These are phyloP conservation scores for Jaltomata sinuosa DNA, from an alignment of 257 asterid species.

Conservation along the genomic window DNA sequence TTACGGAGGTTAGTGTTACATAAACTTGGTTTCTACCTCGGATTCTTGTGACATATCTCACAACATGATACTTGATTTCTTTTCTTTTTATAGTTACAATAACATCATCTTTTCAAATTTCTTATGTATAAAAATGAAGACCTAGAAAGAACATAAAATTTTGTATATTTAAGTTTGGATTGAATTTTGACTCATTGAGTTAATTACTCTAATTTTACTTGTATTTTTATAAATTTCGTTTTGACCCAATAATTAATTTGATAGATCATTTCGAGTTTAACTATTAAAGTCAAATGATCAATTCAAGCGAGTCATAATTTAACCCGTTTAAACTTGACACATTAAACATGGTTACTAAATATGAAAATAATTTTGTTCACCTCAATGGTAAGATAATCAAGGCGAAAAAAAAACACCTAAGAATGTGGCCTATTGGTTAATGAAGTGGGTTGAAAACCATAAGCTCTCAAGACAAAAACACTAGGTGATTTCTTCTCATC, in stretches of 20 bases:
- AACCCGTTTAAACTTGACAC: neutral
- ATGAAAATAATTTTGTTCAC: neutral
- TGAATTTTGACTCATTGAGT: neutral
- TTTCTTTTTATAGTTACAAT: neutral
- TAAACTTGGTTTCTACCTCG: neutral
- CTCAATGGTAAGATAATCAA: neutral
- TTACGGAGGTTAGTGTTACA: neutral
- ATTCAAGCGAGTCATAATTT: neutral
- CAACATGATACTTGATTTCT: neutral
- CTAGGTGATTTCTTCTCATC: no score
- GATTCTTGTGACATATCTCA: neutral
- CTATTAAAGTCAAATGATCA: neutral
- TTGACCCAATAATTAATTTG: neutral
- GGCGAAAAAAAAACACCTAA: neutral
- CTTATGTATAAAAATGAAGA: no score
- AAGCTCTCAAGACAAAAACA: no score
- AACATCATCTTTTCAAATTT: no score
- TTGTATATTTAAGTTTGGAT: neutral
- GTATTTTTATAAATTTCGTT: neutral
- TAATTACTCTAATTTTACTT: no score
- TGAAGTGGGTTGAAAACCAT: no score
- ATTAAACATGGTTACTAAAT: neutral
- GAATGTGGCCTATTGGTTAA: no score
- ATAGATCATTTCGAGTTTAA: neutral
- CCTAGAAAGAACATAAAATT: no score